Evolutionary conservation across 148 eudicot species (phyloP), one percentile per base, ranked within the genome.

Genomic region (Camellia japonica): DNA sequence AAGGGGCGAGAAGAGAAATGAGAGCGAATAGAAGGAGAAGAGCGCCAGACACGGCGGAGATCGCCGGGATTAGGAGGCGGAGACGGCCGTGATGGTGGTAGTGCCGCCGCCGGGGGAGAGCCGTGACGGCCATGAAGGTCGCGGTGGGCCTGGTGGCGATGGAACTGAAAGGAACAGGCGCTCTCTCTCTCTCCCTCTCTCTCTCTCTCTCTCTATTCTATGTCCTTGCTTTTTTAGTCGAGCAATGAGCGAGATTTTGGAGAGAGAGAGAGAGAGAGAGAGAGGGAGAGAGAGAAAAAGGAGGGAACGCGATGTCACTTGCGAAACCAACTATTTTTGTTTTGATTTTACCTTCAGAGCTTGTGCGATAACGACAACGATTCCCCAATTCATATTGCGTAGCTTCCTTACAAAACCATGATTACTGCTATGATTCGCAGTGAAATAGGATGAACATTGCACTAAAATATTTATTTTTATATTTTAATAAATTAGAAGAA

Each of bases 81-180:
- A 80, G 73, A 4, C 87, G 81, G 82, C 65, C 41, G 80, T 66
- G 84, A 46, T 83, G 66, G 70, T 82, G 84, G 87, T 81, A 83
- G 88, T 89, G 95, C 79, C 99, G 97, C 87, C 97, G 99, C 87
- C 97, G 94, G 13, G 71, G 88, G 73, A 78, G 44, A 79, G 91
- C 89, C 94, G 89, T 89, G 66, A 13, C 44, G 66, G 62, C 55
- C 78, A 78, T 13, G 62, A 10, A 55, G 14, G 14, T 76, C 7
- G 20, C 2, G n/a, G 38, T 3, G 75, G 67, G 51, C 63, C 19
- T 18, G 80, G 65, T 61, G 80, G 66, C 58, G 75, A n/a, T 18
- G 68, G 56, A 7, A 6, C 38, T 30, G 38, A 30, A 30, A 30
- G 38, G 38, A 30, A 30, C 38, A 30, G 38, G 38, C 38, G 38